phyloP scores from a whole-genome alignment of 2,329 filamentous ascomycete species.

The Simplicillium sp. region DNA sequence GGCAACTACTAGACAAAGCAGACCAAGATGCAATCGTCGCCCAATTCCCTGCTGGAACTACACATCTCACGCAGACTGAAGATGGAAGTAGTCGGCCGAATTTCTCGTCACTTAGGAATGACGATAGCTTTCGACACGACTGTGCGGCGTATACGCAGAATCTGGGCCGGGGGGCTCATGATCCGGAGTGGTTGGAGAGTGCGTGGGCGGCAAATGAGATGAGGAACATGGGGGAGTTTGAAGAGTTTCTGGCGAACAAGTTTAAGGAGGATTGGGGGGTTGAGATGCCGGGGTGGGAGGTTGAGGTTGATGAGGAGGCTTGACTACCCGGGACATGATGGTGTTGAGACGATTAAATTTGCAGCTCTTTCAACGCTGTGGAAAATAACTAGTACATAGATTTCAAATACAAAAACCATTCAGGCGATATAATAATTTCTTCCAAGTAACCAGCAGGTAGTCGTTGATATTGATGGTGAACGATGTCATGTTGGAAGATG shows the following conservation, averaged over 20 bases:
- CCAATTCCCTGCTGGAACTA: conserved; percentile 25
- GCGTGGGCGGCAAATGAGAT: conserved; percentile 42
- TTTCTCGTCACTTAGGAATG: conserved; percentile 31
- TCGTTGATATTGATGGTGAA: no score
- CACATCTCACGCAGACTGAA: conserved; percentile 25
- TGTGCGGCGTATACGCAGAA: conserved; percentile 35
- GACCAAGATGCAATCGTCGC: conserved; percentile 26
- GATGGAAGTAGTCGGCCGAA: conserved; percentile 28
- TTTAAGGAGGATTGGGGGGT: conserved; percentile 40
- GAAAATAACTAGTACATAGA: no score
- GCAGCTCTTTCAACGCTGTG: no score
- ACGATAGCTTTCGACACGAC: conserved; percentile 37
- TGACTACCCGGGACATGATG: no score
- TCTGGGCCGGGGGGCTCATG: conserved; percentile 37
- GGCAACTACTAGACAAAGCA: conserved; percentile 22
- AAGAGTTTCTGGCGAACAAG: conserved; percentile 32
- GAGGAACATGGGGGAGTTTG: conserved; percentile 38
- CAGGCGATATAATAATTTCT: no score
- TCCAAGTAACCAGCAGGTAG: no score
- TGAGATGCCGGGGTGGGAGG: conserved; percentile 22
- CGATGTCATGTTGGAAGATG: no score
- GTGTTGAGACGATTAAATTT: no score
- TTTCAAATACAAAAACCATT: no score
- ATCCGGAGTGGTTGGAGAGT: conserved; percentile 40
- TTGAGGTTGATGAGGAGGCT: not conserved